phyloP scores from a whole-genome alignment of 2,329 filamentous ascomycete genomes.

The Colletotrichum agaves region DNA sequence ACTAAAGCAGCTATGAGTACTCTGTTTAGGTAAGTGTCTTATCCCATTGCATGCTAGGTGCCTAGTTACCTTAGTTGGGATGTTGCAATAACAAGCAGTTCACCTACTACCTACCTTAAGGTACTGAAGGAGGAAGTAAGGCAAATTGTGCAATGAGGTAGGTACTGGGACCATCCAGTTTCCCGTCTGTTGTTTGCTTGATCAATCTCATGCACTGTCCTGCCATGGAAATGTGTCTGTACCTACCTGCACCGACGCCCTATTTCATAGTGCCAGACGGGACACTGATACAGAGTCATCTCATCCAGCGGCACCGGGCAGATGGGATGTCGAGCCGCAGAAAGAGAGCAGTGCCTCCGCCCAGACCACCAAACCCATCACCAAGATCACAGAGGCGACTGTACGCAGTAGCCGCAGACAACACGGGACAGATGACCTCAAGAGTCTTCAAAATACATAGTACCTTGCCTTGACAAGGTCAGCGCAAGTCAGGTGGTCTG shows the following conservation, averaged over 20 bases:
- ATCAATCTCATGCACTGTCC: not conserved
- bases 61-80: not conserved
- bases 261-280: not conserved
- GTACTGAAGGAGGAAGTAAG: not conserved
- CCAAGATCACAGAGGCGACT: not conserved
- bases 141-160: slow-evolving; percentile 2
- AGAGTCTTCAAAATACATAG: slow-evolving; percentile 1
- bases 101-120: no score
- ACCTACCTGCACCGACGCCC: not conserved
- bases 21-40: no score
- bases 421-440: slow-evolving; percentile 21
- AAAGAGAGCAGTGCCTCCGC: not conserved
- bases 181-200: not conserved
- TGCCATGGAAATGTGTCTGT: not conserved
- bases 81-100: not conserved
- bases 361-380: not conserved
- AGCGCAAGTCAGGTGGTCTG: slow-evolving; percentile 30
- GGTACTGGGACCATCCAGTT: not conserved
- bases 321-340: no score
- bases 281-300: not conserved
- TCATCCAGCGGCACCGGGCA: not conserved
- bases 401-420: not conserved
- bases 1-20: no score
- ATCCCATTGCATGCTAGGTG: no score
- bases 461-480: slow-evolving; percentile 21